Base-by-base conservation (phyloP, 495 filamentous ascomycete species). In the Podospora didyma region DNA sequence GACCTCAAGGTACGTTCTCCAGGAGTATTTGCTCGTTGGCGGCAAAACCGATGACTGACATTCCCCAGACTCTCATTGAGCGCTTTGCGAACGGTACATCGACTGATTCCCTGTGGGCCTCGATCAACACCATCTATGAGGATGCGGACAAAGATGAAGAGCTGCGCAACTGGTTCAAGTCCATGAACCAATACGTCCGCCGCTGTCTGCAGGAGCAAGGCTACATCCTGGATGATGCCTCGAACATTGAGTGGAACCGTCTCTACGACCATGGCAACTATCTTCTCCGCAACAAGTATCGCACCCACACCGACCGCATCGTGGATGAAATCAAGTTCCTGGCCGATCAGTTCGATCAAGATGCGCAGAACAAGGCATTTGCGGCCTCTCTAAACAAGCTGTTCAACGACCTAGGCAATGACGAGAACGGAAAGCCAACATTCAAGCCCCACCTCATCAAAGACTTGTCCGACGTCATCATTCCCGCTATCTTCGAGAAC, bases 21-120 rank as follows among this genome's bases (percentile, higher is more conserved):
- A 54, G 20, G 0, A 77, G 61, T 52, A 39, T 19, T 28, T 56
- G 66, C 76, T 39, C n/a, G 59, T 24, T 28, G 44, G 14, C 51
- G 64, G 3, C 17, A 72, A 79, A 87, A 71, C 89, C 73, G 39
- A 3, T 51, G 53, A n/a, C 62, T 72, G n/a, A 42, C 12, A 42
- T 16, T 7, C n/a, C 16, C 10, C 68, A 92, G 89, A 87, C 82
- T 14, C 79, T 98, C 19, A 84, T 97, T 58, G 95, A 98, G 77
- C 87, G 94, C 46, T 97, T 97, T 61, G 94, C 94, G 66, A 97
- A 97, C 72, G 86, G 84, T 69, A 98, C 94, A 7, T 96, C 91
- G 1, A 78, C 82, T 39, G 87, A 95, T 58, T 90, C 95, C 68
- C 72, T 97, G 35, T 88, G 95, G 69, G 87, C 87, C 45, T 84